These are phyloP conservation scores for Aspergillus quadricinctus DNA, from an alignment of 2,329 filamentous ascomycete genomes.

Conservation along the genomic window DNA sequence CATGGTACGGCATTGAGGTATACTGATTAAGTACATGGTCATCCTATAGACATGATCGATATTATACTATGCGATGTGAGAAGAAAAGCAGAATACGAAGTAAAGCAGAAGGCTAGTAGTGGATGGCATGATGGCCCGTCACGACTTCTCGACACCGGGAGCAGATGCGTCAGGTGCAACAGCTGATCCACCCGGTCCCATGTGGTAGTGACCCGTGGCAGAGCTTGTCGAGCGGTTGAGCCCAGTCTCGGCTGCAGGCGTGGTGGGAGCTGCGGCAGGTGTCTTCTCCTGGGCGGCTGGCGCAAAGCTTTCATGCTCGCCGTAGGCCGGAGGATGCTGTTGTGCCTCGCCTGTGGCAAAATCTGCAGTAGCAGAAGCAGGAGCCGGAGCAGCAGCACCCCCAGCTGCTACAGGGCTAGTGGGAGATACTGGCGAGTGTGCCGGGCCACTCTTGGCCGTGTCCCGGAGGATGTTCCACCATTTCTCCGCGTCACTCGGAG, in stretches of 20 bases:
- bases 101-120: background rate
- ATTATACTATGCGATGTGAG: background rate
- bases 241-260: background rate
- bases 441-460: conserved; percentile 15
- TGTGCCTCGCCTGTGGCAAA: conserved; percentile 1
- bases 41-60: background rate
- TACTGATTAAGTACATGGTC: background rate
- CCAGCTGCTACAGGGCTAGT: conserved; percentile 9
- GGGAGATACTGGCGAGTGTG: conserved; percentile 8
- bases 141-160: background rate
- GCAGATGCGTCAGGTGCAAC: background rate
- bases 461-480: conserved; percentile 72
- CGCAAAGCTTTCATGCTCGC: conserved; percentile 20
- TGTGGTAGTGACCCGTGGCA: background rate
- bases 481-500: conserved; percentile 70
- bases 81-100: background rate
- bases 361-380: background rate
- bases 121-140: background rate
- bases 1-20: background rate
- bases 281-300: background rate
- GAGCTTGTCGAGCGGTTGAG: background rate
- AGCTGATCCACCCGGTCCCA: background rate
- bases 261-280: background rate
- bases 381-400: background rate
- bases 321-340: conserved; percentile 21